Conservation (phyloP, 805 yeast species). For the Schwanniomyces sp. region DNA sequence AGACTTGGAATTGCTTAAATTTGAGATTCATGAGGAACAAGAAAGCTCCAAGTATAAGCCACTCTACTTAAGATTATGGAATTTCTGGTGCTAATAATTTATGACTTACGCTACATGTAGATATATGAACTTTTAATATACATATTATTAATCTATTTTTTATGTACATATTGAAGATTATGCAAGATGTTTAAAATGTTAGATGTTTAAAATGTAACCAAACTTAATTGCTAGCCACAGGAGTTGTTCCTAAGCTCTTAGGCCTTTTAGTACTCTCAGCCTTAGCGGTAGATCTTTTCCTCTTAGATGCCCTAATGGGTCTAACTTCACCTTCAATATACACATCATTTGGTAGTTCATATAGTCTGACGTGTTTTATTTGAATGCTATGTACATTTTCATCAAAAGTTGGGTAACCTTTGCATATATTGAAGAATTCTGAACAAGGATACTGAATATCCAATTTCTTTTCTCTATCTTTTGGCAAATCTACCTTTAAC, state of each 20-base stretch:
- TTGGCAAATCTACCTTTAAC: conserved; percentile 49
- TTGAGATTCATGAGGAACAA: conserved; percentile 41
- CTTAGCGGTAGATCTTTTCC: conserved; percentile 25
- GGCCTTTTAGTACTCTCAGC: conserved; percentile 18
- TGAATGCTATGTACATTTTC: conserved; percentile 59
- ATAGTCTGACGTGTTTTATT: conserved; percentile 62
- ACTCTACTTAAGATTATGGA: conserved; percentile 18
- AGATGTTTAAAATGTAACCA: neutral
- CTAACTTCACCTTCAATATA: conserved; percentile 73
- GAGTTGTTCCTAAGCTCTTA: conserved; percentile 15
- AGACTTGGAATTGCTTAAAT: conserved; percentile 37
- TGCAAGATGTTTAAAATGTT: neutral
- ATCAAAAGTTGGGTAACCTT: conserved; percentile 67
- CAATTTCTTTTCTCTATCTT: conserved; percentile 52
- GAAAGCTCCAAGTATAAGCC: conserved; percentile 10
- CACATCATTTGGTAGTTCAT: conserved; percentile 84
- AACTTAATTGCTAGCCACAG: conserved; percentile 13
- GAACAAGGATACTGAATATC: conserved; percentile 89
- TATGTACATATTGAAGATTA: neutral
- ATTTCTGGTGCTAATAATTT: conserved; percentile 11
- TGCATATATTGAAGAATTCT: conserved; percentile 81
- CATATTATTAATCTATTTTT: neutral
- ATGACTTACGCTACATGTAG: neutral
- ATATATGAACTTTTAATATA: neutral
- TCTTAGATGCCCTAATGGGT: conserved; percentile 57